Base-by-base conservation (phyloP, 352 stramenopile species). In the Thalassiosira sp. region DNA sequence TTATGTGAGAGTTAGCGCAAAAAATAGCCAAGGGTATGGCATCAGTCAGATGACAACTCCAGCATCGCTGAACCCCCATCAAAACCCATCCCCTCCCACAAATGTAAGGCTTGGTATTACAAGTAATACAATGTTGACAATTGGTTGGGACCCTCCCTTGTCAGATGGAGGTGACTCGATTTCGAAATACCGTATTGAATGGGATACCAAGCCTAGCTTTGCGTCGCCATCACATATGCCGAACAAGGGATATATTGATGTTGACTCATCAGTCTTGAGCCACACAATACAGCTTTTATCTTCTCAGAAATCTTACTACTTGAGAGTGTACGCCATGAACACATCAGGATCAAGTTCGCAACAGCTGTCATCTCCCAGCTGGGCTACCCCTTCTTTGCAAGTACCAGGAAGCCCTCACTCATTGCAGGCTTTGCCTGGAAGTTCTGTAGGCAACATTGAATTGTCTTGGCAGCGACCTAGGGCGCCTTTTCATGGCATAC, bases 151-250 rank as follows among this genome's bases (percentile, higher is more conserved):
- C 18, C 76, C 88, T 5, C 95, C 95, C 18, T 72, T 80, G 48
- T 94, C 96, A 77, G 85, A 97, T 57, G 95, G 95, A 24, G 95
- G 95, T 54, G 94, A 97, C 59, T 60, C 76, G 0, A 89, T 98
- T 52, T 95, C 89, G 0, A 88, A 89, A 5, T 98, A 97, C 59
- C 64, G 95, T 3, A 86, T 98, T n/a, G 93, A 98, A 75, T 98
- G 95, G 94, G 95, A 98, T 71, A 93, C 94, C 20, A 89, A 89
- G 5, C 70, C 89, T 22, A 91, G 79, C 28, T 98, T 98, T 68
- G 91, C 95, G 54, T 96, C 91, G 18, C 77, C 94, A 5, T 90
- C 84, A 0, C 79, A 89, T 16, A 65, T 71, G 18, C 90, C 90
- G 40, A 84, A 95, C 66, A 88, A 87, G 48, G 84, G 84, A 48